Conservation (phyloP, 345 rosid species). For the Turnera subulata region DNA sequence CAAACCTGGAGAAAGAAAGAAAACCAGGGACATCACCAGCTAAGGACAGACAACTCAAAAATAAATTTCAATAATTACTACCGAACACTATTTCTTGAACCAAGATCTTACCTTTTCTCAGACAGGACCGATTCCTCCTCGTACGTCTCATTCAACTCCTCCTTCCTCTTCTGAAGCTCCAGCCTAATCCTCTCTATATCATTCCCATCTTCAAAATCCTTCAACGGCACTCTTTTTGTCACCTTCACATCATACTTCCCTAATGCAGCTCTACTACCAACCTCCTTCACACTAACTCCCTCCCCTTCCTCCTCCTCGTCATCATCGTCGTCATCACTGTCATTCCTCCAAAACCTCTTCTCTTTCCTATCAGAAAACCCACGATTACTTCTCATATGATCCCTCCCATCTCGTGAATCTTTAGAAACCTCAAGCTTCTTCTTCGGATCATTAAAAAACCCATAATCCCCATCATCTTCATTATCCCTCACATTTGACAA, state of each 20-base stretch:
- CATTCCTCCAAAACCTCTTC: constrained; percentile 45
- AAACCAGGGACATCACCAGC: constrained; percentile 5
- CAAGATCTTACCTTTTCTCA: constrained; percentile 43
- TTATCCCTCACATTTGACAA: neutral
- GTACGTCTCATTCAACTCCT: constrained; percentile 11
- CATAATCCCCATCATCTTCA: neutral
- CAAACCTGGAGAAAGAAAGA: constrained; percentile 50
- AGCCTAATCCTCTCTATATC: constrained; percentile 56
- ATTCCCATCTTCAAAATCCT: constrained; percentile 46
- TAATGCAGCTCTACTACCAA: constrained; percentile 69
- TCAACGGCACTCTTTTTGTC: constrained; percentile 59
- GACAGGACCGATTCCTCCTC: constrained; percentile 53
- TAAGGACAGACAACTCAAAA: neutral
- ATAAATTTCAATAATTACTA: neutral
- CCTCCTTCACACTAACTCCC: constrained; percentile 36
- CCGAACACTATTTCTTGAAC: neutral
- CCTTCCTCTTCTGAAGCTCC: constrained; percentile 46
- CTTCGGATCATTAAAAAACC: neutral
- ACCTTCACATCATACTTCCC: constrained; percentile 68
- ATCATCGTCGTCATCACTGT: constrained; percentile 39
- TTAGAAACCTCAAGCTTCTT: neutral
- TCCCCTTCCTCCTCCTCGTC: constrained; percentile 29
- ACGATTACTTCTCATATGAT: neutral
- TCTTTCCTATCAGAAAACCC: constrained; percentile 14
- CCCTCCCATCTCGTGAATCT: neutral